phyloP scores from a whole-genome alignment of 169 alveolate genomes.

The Plasmodium gaboni region DNA sequence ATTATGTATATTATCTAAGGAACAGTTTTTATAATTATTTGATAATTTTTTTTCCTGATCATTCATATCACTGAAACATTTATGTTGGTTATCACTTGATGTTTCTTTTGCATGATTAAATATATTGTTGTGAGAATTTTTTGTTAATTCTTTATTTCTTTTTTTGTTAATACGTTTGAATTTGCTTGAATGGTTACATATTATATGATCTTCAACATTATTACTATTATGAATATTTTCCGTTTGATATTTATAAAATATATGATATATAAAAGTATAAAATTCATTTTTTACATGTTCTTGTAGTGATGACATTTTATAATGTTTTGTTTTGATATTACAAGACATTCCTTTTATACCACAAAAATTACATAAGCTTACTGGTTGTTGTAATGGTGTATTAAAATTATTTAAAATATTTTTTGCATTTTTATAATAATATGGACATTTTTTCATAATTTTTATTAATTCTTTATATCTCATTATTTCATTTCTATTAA shows the following conservation, averaged over 20 bases:
- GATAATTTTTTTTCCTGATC: neutral
- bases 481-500: conserved; percentile 62
- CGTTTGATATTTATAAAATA: conserved; percentile 9
- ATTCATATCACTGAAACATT: neutral
- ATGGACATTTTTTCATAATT: conserved; percentile 51
- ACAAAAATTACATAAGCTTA: conserved; percentile 51
- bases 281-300: conserved; percentile 10
- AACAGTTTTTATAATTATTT: neutral
- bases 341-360: conserved; percentile 19
- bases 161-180: neutral
- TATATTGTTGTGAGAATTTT: neutral
- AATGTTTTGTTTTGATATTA: conserved; percentile 54
- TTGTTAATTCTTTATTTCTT: neutral
- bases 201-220: neutral
- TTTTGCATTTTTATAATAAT: conserved; percentile 65
- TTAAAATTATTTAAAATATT: conserved; percentile 4
- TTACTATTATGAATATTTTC: neutral
- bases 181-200: neutral
- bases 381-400: conserved; percentile 71
- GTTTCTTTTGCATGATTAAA: neutral
- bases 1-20: neutral
- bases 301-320: conserved; percentile 3
- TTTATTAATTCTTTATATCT: conserved; percentile 66
- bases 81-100: neutral
- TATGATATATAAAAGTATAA: conserved; percentile 3